phyloP scores from a whole-genome alignment of 257 asterid genomes.

The Prunella vulgaris region DNA sequence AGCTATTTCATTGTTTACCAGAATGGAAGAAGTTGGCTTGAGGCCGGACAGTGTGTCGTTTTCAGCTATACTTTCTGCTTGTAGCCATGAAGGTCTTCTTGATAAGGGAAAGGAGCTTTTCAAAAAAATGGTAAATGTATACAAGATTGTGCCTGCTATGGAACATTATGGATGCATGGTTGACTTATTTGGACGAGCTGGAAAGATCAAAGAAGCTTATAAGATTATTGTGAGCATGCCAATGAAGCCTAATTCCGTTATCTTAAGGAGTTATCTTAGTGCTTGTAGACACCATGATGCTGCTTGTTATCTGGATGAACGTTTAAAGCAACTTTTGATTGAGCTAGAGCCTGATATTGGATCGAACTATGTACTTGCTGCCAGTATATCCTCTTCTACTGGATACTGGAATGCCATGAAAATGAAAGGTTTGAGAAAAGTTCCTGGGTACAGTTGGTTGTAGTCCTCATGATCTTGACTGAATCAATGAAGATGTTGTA shows the following conservation, averaged over 20 bases:
- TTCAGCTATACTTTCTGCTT: constrained; percentile 60
- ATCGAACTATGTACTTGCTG: constrained; percentile 67
- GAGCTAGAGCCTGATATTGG: constrained; percentile 57
- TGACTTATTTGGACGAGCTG: constrained; percentile 67
- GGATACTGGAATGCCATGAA: constrained; percentile 47
- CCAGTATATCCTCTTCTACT: constrained; percentile 26
- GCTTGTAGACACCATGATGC: constrained; percentile 53
- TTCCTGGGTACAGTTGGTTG: constrained; percentile 64
- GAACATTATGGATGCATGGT: constrained; percentile 82
- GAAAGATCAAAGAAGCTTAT: constrained; percentile 65
- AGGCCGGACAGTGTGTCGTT: constrained; percentile 52
- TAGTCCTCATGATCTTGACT: background rate
- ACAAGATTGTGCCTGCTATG: constrained; percentile 55
- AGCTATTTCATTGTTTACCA: constrained; percentile 48
- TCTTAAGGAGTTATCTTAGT: constrained; percentile 62
- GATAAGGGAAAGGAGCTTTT: constrained; percentile 44
- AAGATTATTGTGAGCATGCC: constrained; percentile 50
- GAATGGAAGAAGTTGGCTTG: constrained; percentile 53
- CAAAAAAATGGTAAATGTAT: constrained; percentile 43
- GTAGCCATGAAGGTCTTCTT: constrained; percentile 67
- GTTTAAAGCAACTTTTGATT: constrained; percentile 37
- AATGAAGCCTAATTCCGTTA: constrained; percentile 52
- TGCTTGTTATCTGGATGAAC: constrained; percentile 29
- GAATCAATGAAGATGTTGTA: background rate
- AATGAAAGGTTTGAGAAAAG: constrained; percentile 47